Evolutionary conservation across 2,329 filamentous ascomycete genomes (phyloP), one percentile per base, ranked within the genome.

Genomic region (Cladosporium colombiae): DNA sequence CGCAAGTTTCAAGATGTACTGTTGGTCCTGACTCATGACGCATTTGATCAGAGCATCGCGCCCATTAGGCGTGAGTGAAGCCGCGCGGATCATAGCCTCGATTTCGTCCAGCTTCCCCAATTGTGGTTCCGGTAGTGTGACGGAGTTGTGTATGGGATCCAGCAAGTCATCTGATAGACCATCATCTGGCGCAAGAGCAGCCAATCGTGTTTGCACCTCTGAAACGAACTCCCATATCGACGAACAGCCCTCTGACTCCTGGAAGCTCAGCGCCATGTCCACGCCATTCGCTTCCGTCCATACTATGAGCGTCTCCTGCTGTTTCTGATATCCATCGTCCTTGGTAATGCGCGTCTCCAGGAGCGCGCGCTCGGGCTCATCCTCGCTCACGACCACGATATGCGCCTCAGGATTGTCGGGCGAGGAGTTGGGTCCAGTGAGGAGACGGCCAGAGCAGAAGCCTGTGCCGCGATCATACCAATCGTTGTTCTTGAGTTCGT

Each of bases 381-480:
- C 95, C 81, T 99, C 95, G 66, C 94, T 97, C 74, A 96, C 89
- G 73, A 99, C 95, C 67, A 92, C 85, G 71, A 99, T 93, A 75
- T 90, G 88, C 63, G 93, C 91, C 76, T 96, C 92, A 79, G 71
- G 72, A 35, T 69, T 69, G 55, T 94, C 92, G 79, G 90, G 81
- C 67, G 82, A 65, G 40, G 68, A 67, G 44, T 70, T 68, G 35
- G 70, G 68, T 13, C 62, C 57, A 78, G 88, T 85, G 69, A 89
- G 81, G 70, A 91, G 86, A 70, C 88, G 85, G 57, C 93, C 93
- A 67, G 88, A 91, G 79, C 95, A 98, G 79, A 97, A 97, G 69
- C 95, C 95, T 57, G 95, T 99, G 70, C 95, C 95, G 75, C 94
- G 87, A 81, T 99, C 95, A 78, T 94, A 97, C 95, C 95, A 99